Base-by-base conservation (phyloP, 805 yeast species). In the Pichia scutulata region DNA sequence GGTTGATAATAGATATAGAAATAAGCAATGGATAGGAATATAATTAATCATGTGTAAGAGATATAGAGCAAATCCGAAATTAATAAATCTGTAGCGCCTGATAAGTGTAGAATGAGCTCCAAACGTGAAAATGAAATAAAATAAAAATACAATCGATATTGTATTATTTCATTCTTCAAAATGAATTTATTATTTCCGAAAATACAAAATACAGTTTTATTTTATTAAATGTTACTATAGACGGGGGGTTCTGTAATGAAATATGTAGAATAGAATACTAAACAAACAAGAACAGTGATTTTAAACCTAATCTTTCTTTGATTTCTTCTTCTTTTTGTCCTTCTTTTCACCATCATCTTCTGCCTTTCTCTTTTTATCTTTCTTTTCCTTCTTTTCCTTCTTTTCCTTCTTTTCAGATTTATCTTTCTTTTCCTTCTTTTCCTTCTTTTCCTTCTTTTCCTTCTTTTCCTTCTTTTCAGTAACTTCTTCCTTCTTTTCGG, bases 371-470 rank as follows among this genome's bases (percentile, higher is more conserved):
- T 41, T 47, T 25, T 48, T 43, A 13, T 41, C 43, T n/a, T 41
- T 47, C 46, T 48, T 43, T 19, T 40, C 44, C 28, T 41, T 36
- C 48, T 53, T 49, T 4, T 46, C 44, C 36, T 39, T 39, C 23
- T 46, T 40, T 59, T 61, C 58, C 53, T 57, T 53, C 57, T 56
- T 52, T 55, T 60, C 55, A 55, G 60, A 58, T 52, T 60, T 58
- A 24, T 55, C 55, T 53, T 61, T 69, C 64, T 69, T 63, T 53
- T 71, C 70, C 67, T 75, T 70, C 68, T 73, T 68, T 39, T 70
- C 65, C 60, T 74, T 71, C 71, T 79, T 76, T 52, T 80, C 76
- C 58, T 77, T 70, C 70, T 77, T 74, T 59, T 74, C 72, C 68
- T 78, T 73, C 67, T 72, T 75, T 66, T 77, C 65, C 65, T 75